Base-by-base conservation (phyloP, 257 asterid genomes). In the Solanum verrucosum region DNA sequence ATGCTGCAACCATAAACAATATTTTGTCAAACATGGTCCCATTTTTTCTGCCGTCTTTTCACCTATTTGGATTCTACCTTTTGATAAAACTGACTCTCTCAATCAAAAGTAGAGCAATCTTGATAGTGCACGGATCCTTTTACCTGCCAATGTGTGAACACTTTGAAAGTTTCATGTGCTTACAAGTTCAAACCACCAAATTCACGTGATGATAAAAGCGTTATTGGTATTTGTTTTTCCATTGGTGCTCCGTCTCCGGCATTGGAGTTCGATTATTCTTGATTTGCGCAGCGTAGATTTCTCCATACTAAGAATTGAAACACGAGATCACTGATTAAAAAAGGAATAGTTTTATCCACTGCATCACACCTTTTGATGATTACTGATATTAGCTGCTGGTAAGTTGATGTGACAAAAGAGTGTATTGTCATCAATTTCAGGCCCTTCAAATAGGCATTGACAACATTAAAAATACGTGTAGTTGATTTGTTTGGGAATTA, bases 61-160 rank as follows among this genome's bases (percentile, higher is more conserved):
- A 40, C 84, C 63, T 12, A 25, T 77, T 77, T 40, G n/a, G 63
- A 40, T n/a, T 77, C 35, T 77, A 40, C 59, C 63, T 52, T 52
- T 52, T 52, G 7, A 40, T 38, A 23, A 77, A 75, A 38, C 18
- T 29, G 44, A 20, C 25, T 14, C 9, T 10, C 11, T 7, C 83
- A 74, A 23, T 2, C 52, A 21, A 11, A 74, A 38, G 59, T 77
- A n/a, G 23, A n/a, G 12, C 21, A 77, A 77, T 77, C 59, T n/a
- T 77, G 56, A n/a, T 77, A 77, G 0, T 38, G 23, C 84, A 77
- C 60, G 60, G 34, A 40, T 77, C 23, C 59, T 38, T 75, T 77
- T n/a, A 77, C 84, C 35, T n/a, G 84, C 60, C 84, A n/a, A n/a
- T 77, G 35, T 77, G 84, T 77, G 84, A 40, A 77, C 56, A 38